Base-by-base conservation (phyloP, 345 rosid species). In the Moringa oleifera region DNA sequence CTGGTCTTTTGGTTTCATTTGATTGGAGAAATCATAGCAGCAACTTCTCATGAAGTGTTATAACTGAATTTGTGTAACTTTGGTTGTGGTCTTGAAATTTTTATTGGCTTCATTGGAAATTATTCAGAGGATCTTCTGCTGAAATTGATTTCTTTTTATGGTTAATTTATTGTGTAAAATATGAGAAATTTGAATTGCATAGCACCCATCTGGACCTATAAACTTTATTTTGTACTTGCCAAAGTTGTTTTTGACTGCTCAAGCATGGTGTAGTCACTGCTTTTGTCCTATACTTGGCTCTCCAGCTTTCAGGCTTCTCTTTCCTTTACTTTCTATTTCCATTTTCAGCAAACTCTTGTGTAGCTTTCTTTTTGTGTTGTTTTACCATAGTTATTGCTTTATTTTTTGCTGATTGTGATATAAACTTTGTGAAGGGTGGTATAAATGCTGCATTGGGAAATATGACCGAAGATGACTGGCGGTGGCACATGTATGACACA, bases 401-500 rank as follows among this genome's bases (percentile, higher is more conserved):
- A n/a, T n/a, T n/a, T n/a, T n/a, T n/a, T n/a, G n/a, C 51, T 74
- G n/a, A 59, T 50, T 55, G 25, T 67, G 46, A 47, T 68, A 22
- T 62, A 23, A 8, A 9, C 51, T 36, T n/a, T 71, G 18, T 75
- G 23, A 71, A 94, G 97, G 99, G 99, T 77, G 99, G 97, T 51
- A 95, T 95, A 50, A 95, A 95, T 79, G 99, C 97, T 73, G 97
- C 99, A 13, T 66, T 95, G 62, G 99, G 99, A 52, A 95, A 95
- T 73, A 95, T 95, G 99, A 53, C 83, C 0, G 97, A 95, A 77
- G 99, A 91, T 83, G 99, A 91, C 66, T 95, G 97, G 99, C 80
- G 97, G 70, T 91, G 99, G 97, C 99, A 95, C 64, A 95, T 95
- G 97, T 95, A 95, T 73, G 99, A 95, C 58, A 95, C 99, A 61